phyloP scores from a whole-genome alignment of 345 rosid genomes.

The Gynandropsis gynandra region DNA sequence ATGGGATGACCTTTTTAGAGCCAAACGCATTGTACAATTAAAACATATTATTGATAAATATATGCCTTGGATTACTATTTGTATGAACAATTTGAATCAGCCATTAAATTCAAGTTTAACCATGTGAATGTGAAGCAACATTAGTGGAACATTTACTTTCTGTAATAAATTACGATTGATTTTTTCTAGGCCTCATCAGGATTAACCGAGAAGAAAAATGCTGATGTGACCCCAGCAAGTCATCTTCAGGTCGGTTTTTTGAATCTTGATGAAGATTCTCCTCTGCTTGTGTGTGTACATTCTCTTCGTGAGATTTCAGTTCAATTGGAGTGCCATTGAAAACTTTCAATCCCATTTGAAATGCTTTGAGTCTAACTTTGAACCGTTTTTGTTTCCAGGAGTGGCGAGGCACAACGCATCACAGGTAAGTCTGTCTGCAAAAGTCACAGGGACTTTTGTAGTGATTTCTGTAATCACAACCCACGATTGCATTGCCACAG shows the following conservation, averaged over 20 bases:
- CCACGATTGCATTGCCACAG: conserved; percentile 30
- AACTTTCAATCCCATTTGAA: neutral
- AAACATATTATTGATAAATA: no score
- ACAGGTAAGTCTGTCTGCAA: conserved; percentile 32
- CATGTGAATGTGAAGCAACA: no score
- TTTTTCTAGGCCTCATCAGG: conserved; percentile 34
- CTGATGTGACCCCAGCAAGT: conserved; percentile 31
- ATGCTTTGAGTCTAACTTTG: neutral
- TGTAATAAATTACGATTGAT: neutral
- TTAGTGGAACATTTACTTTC: no score
- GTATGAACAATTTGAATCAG: no score
- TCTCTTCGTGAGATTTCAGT: no score
- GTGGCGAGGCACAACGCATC: conserved; percentile 19
- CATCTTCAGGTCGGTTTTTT: conserved; percentile 54
- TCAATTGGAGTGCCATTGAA: no score
- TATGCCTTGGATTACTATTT: no score
- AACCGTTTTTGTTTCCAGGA: conserved; percentile 25
- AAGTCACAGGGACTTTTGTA: neutral
- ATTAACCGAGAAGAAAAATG: conserved; percentile 34
- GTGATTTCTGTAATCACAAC: neutral
- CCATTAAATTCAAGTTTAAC: no score
- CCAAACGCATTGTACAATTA: no score
- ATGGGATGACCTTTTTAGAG: no score
- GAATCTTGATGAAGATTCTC: neutral
- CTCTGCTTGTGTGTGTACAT: neutral